These are phyloP conservation scores for Fusarium tjaetaba DNA, from an alignment of 2,329 filamentous ascomycete genomes.

Conservation along the genomic window DNA sequence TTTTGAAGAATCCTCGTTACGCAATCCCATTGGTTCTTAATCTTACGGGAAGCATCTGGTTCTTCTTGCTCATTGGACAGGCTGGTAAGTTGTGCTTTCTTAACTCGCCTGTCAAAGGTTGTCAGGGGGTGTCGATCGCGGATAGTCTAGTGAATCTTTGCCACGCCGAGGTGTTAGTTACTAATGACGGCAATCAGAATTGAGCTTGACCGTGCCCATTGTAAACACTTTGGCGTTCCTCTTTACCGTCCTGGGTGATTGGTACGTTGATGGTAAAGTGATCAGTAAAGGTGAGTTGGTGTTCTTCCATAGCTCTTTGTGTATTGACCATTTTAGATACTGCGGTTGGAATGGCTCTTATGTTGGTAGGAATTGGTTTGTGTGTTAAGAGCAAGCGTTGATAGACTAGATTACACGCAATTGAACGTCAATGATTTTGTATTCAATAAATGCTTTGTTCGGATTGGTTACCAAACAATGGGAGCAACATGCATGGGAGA, in stretches of 20 bases:
- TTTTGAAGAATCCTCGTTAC: conserved; percentile 84
- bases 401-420: conserved; percentile 21
- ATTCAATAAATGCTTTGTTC: conserved; percentile 10
- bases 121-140: conserved; percentile 22
- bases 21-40: conserved; percentile 87
- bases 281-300: conserved; percentile 77
- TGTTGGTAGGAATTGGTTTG: conserved; percentile 81
- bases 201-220: conserved; percentile 93
- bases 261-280: conserved; percentile 92
- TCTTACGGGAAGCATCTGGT: conserved; percentile 94
- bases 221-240: conserved; percentile 94
- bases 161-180: conserved; percentile 10
- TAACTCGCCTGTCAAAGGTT: conserved; percentile 7
- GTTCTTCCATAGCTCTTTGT: background rate
- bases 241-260: conserved; percentile 95
- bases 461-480: conserved; percentile 37
- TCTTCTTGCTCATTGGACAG: conserved; percentile 92
- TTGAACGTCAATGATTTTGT: conserved; percentile 3
- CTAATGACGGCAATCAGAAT: conserved; percentile 63
- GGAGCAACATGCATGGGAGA: conserved; percentile 21
- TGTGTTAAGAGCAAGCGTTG: conserved; percentile 77
- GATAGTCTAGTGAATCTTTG: conserved; percentile 23
- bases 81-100: conserved; percentile 70
- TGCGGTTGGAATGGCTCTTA: conserved; percentile 82
- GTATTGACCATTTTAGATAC: conserved; percentile 67